Base-by-base conservation (phyloP, 2,329 filamentous ascomycete genomes). In the Penicillium concentricum region DNA sequence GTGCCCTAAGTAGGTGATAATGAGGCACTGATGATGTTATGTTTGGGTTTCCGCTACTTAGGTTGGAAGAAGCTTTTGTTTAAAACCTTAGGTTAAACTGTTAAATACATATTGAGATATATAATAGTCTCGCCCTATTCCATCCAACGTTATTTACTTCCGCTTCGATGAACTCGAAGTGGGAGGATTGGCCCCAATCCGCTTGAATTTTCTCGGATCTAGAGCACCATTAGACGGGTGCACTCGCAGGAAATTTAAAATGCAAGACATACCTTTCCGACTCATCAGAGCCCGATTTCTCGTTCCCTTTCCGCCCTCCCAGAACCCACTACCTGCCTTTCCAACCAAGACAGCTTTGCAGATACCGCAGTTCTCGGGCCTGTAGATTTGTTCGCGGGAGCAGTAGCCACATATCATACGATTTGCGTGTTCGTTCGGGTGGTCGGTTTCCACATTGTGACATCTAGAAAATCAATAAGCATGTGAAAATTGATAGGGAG, bases 291-390 rank as follows among this genome's bases (percentile, higher is more conserved):
- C 76, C 72, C 80, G 84, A 69, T 92, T 88, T 59, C 90, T 79
- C n/a, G 89, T 92, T 1, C 89, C 89, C 71, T 89, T 91, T 1
- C 91, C 91, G 12, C 91, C 91, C 77, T 95, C 91, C 91, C 91
- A 95, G 74, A 92, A 95, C 0, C 91, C 91, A 42, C 78, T 78
- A 8, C 78, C 78, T 3, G 84, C 84, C 68, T 85, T 87, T 61
- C 89, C 86, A 51, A 92, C 81, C 13, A 94, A 82, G 48, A 81
- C 83, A 34, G 86, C 79, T 47, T 87, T 88, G 69, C 91, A 95
- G 67, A 90, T 85, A 1, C 79, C 81, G 72, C 91, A 95, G 59
- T 87, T 86, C 68, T 92, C 89, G 1, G 88, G 86, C 22, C 86
- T 79, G 73, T 91, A 95, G 62, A 86, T 86, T 76, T 93, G 90